These are phyloP conservation scores for Mycotypha africana DNA, from an alignment of 371 early-diverging fungal genomes.

Conservation along the genomic window DNA sequence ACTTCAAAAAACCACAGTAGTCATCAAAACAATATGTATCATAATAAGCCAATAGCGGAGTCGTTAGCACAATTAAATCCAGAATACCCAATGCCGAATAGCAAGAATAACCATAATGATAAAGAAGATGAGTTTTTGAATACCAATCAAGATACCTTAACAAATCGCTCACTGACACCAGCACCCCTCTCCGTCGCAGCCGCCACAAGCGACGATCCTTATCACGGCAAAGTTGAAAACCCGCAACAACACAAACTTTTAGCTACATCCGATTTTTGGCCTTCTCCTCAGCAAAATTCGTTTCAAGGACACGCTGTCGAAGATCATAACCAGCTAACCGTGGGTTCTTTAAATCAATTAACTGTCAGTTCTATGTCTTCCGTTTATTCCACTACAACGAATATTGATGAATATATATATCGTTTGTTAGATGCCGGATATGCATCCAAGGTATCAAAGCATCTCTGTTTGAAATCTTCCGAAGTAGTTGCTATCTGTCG, in stretches of 20 bases:
- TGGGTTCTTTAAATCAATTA: conserved; percentile 40
- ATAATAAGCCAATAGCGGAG: background rate
- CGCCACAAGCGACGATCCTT: no score
- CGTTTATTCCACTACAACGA: conserved; percentile 28
- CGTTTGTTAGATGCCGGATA: conserved; percentile 78
- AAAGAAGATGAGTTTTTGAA: no score
- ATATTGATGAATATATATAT: conserved; percentile 82
- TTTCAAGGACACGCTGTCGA: conserved; percentile 8
- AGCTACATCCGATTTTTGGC: conserved; percentile 35
- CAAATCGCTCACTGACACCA: conserved; percentile 3
- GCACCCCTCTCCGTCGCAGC: no score
- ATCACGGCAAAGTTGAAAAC: conserved; percentile 27
- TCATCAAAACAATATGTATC: conserved; percentile 5
- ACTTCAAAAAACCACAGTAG: conserved; percentile 32
- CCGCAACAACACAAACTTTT: conserved; percentile 35
- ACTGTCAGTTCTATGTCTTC: conserved; percentile 39
- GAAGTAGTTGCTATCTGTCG: conserved; percentile 91
- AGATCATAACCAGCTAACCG: conserved; percentile 37
- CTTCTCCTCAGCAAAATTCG: conserved; percentile 14
- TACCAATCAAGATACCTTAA: conserved; percentile 4
- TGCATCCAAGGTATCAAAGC: conserved; percentile 67
- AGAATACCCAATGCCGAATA: conserved; percentile 31
- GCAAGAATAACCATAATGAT: conserved; percentile 4
- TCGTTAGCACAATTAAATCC: conserved; percentile 41
- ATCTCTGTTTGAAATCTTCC: conserved; percentile 68